Percentiles rank a stretch among this genome's conserved stretches.
These are phyloP conservation scores for Dactylorhiza incarnata DNA, from an alignment of 106 monocot genomes.

Conservation along the genomic window DNA sequence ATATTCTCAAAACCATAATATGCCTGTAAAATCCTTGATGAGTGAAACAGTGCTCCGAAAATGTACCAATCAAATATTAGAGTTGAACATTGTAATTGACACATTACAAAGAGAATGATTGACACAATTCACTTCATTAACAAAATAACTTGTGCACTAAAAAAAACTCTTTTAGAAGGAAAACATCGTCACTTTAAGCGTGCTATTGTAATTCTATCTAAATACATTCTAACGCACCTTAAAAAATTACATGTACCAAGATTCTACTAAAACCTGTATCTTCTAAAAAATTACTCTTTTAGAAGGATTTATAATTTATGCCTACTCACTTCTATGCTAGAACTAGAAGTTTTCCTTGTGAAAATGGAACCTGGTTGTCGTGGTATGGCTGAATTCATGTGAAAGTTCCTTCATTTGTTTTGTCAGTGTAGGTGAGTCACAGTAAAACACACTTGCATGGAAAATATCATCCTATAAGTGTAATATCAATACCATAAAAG, in stretches of 20 bases:
- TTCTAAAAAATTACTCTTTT: constrained; percentile 15
- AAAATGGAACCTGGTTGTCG: constrained; percentile 87
- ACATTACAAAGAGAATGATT: too few relatives aligned
- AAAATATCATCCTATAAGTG: background rate
- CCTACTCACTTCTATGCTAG: background rate
- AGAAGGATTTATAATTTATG: constrained; percentile 13
- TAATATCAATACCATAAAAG: background rate
- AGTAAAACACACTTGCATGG: constrained; percentile 83
- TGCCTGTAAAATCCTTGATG: background rate
- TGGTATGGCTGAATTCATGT: constrained; percentile 76
- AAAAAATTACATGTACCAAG: background rate
- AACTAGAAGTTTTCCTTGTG: constrained; percentile 94
- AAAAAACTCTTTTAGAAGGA: too few relatives aligned
- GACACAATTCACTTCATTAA: too few relatives aligned
- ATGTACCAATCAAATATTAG: background rate
- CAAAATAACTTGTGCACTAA: too few relatives aligned
- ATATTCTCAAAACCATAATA: background rate
- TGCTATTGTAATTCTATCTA: background rate
- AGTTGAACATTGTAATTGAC: too few relatives aligned
- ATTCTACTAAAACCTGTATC: constrained; percentile 1
- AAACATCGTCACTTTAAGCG: too few relatives aligned
- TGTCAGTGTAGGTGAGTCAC: constrained; percentile 76
- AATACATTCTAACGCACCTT: background rate
- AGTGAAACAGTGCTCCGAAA: background rate
- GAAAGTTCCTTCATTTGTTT: constrained; percentile 70